Percentiles rank a stretch among this genome's conserved stretches.
Evolutionary conservation across 768 basidiomycete species (phyloP).

Genomic region (Rhodotorula graminis): DNA sequence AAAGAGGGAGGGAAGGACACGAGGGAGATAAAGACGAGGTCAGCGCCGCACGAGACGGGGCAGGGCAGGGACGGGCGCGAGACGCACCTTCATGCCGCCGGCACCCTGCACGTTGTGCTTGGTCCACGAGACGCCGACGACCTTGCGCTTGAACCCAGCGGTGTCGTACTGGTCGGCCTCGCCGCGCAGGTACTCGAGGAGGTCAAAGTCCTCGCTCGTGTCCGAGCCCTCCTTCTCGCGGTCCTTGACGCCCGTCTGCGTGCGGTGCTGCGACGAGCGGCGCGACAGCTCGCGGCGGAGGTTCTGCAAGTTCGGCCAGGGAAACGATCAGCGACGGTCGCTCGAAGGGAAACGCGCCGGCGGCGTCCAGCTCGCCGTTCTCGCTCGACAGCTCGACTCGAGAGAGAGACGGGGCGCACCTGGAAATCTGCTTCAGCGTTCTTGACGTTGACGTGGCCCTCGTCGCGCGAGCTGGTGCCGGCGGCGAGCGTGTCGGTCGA

Average conservation of each 20-base stretch:
- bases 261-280: conserved; percentile 3
- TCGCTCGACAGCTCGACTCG: neutral
- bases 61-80: neutral
- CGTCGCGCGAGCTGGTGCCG: neutral
- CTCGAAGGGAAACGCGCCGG: no score
- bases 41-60: neutral
- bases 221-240: conserved; percentile 44
- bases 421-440: conserved; percentile 37
- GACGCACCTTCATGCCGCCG: conserved; percentile 48
- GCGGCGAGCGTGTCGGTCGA: conserved; percentile 1
- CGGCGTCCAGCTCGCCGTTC: neutral
- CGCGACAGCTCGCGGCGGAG: conserved; percentile 6
- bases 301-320: neutral
- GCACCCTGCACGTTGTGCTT: conserved; percentile 47
- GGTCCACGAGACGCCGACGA: conserved; percentile 46
- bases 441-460: conserved; percentile 28
- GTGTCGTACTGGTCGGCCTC: conserved; percentile 38
- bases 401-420: conserved; percentile 7
- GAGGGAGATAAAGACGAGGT: no score
- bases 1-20: no score
- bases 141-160: conserved; percentile 49
- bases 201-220: conserved; percentile 47
- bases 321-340: no score
- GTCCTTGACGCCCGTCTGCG: conserved; percentile 26
- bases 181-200: conserved; percentile 43